Base-by-base conservation (phyloP, 495 filamentous ascomycete genomes). In the Penicillium fimorum region DNA sequence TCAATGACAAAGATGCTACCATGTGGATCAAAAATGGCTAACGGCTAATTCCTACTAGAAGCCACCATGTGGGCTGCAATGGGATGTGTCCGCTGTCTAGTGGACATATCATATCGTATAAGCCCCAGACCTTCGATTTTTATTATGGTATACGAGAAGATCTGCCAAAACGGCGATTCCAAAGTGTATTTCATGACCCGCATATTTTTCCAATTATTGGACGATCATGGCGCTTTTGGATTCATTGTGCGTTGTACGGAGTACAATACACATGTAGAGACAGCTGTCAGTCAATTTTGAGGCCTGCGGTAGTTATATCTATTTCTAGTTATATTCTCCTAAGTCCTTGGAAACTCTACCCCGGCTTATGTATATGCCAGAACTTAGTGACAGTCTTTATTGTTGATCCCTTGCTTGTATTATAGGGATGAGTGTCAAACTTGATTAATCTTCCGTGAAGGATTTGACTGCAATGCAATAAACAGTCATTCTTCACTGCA, bases 161-260 rank as follows among this genome's bases (percentile, higher is more conserved):
- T 17, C 5, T 15, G n/a, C 33, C 20, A 15, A 37, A 29, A n/a
- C 27, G 15, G 42, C 20, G 11, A 18, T 1, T 25, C 12, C 6
- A 8, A 43, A 13, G 5, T 24, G 18, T 41, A 18, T 24, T 42
- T 4, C 4, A 40, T 22, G n/a, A 11, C 52, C 42, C 3, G 15
- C 20, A 46, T 18, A 1, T 15, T 8, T 8, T 5, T 22, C 7
- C 33, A 54, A 54, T 54, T 54, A 54, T 54, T 54, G 52, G 32
- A 20, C 33, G 52, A 54, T 54, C 42, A 54, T 54, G 32, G 42
- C 33, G 22, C 2, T 17, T 18, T 32, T 17, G 2, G 10, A 4
- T 32, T 47, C 27, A n/a, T n/a, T n/a, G 6, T 18, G 15, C 44
- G 24, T 24, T 20, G 24, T 38, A 25, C n/a, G n/a, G n/a, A n/a